Evolutionary conservation across 495 filamentous ascomycete genomes (phyloP), one percentile per base, ranked within the genome.

Genomic region (Penicillium cosmopolitanum): DNA sequence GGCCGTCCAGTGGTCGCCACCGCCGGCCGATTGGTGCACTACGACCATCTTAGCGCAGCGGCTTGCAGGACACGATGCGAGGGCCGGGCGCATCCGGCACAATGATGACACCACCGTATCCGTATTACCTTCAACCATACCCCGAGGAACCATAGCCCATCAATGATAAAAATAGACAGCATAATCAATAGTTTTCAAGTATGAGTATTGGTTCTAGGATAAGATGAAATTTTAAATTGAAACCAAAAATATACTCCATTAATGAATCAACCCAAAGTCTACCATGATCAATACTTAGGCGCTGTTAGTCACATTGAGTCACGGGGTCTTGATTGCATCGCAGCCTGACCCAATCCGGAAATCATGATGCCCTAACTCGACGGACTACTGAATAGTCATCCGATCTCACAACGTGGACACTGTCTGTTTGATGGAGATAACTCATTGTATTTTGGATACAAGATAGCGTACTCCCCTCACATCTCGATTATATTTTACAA

Each of bases 341-440:
- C 61, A 28, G 23, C 61, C 19, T 21, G 19, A 21, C 19, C 56
- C 21, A 36, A 64, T 56, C 31, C 31, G 61, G 61, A 60, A 64
- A 57, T 50, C 48, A 23, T 53, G 56, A 58, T 42, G 61, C 61
- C 61, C 56, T 59, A 64, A 56, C 47, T 31, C 28, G 5, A 31
- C 28, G 28, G 28, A 31, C 8, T 31, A 31, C 8, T 31, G 0
- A 31, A 31, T 31, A 31, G 28, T 31, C 28, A 31, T 6, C 28
- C 28, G 28, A 31, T 31, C 28, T 31, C 28, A 31, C 28, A 31
- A 31, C 6, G 28, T 31, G 28, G 28, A 0, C 28, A 31, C 28
- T 7, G 6, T 31, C 28, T 31, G 1, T 31, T 31, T 31, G 28
- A 31, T 31, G 28, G 28, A 7, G 6, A 7, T 7, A 31, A 31